phyloP scores from a whole-genome alignment of 345 rosid genomes.

The Durio zibethinus region DNA sequence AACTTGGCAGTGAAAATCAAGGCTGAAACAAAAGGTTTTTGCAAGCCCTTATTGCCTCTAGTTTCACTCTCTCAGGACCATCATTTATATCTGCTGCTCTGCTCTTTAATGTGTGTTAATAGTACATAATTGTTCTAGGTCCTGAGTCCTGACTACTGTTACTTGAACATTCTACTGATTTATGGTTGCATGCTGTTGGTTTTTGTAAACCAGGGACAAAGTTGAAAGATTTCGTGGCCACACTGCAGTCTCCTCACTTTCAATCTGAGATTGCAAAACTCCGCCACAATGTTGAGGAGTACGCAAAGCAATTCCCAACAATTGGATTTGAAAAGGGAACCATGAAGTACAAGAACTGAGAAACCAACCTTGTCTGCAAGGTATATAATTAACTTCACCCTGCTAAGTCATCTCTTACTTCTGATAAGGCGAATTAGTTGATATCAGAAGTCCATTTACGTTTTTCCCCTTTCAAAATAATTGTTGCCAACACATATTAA shows the following conservation, averaged over 20 bases:
- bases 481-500: neutral
- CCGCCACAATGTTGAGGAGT: constrained; percentile 70
- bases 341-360: constrained; percentile 94
- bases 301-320: constrained; percentile 92
- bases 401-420: neutral
- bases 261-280: constrained; percentile 68
- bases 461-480: neutral
- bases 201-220: constrained; percentile 63
- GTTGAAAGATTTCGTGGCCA: constrained; percentile 70
- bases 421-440: neutral
- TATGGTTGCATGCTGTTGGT: constrained; percentile 11
- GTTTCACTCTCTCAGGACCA: neutral
- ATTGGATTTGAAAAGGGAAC: constrained; percentile 87
- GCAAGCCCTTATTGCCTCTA: neutral
- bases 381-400: constrained; percentile 1
- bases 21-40: constrained; percentile 69
- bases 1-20: constrained; percentile 64
- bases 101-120: neutral
- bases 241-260: constrained; percentile 49
- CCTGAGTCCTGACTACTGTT: neutral
- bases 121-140: neutral
- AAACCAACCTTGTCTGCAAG: neutral
- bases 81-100: neutral
- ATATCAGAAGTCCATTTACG: neutral
- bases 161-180: constrained; percentile 1